Conservation (phyloP, 2,329 filamentous ascomycete species). For the Emmonsia crescens region DNA sequence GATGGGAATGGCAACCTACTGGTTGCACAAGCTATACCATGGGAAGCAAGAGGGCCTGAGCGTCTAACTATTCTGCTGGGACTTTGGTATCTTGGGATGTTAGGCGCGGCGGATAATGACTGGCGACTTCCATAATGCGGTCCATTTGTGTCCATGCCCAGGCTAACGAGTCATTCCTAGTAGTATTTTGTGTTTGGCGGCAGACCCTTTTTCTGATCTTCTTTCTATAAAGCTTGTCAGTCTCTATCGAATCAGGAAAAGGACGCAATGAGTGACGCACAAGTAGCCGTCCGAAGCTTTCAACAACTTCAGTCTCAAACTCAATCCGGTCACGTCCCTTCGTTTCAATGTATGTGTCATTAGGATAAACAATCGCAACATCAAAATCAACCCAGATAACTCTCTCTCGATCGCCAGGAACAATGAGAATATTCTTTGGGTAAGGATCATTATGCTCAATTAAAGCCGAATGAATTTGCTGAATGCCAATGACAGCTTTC, state of each 20-base stretch:
- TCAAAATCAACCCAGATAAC: conserved; percentile 10
- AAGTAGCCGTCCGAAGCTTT: conserved; percentile 7
- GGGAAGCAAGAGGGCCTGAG: background rate
- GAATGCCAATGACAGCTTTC: too few species aligned
- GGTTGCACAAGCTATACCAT: background rate
- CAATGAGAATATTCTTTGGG: conserved; percentile 13
- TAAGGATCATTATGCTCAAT: conserved; percentile 14
- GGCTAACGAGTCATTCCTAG: conserved; percentile 5
- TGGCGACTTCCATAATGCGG: background rate
- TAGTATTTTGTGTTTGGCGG: conserved; percentile 13
- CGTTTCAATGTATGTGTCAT: background rate
- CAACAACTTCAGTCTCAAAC: conserved; percentile 4
- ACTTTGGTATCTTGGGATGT: conserved; percentile 5
- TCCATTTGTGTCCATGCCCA: too few species aligned
- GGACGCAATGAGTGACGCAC: conserved; percentile 5
- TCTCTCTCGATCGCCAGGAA: conserved; percentile 5
- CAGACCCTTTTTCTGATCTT: conserved; percentile 11
- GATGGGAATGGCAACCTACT: background rate
- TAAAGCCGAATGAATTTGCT: too few species aligned
- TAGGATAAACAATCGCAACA: conserved; percentile 2
- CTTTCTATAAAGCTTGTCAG: conserved; percentile 10
- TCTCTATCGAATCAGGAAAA: background rate
- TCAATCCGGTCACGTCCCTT: conserved; percentile 1
- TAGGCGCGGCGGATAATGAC: conserved; percentile 1
- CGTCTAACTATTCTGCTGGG: conserved; percentile 2